phyloP scores from a whole-genome alignment of 495 filamentous ascomycete species.

The Cenococcum geophilum region DNA sequence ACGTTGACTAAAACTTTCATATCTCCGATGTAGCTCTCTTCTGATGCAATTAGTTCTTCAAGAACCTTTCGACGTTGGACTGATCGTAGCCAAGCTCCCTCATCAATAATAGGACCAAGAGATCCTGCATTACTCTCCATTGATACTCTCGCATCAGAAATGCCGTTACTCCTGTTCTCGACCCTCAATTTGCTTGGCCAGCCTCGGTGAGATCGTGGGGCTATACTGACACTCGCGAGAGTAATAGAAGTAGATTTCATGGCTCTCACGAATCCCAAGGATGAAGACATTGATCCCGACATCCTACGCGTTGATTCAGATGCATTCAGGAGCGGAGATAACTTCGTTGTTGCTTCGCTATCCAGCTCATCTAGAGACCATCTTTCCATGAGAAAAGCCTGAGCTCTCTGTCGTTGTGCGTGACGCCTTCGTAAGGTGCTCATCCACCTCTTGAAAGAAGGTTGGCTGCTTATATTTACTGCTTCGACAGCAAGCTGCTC shows the following conservation, averaged over 20 bases:
- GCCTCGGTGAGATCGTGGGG: conserved; percentile 52
- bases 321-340: conserved; percentile 2
- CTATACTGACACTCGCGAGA: conserved; percentile 59
- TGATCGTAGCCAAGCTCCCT: conserved; percentile 62
- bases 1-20: conserved; percentile 82
- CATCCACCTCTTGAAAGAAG: conserved; percentile 51
- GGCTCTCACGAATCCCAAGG: conserved; percentile 64
- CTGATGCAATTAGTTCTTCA: conserved; percentile 76
- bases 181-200: conserved; percentile 51
- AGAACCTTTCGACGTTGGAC: conserved; percentile 69
- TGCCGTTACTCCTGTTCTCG: conserved; percentile 56
- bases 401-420: conserved; percentile 21
- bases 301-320: conserved; percentile 42
- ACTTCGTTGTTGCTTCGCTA: not conserved
- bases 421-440: conserved; percentile 46
- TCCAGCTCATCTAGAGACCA: conserved; percentile 44
- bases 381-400: conserved; percentile 38
- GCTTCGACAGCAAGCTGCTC: not conserved
- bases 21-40: conserved; percentile 83
- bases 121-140: conserved; percentile 58
- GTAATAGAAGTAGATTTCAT: conserved; percentile 74
- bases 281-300: conserved; percentile 62
- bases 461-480: conserved; percentile 9
- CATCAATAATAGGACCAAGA: conserved; percentile 54
- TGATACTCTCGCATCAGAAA: conserved; percentile 56